Base-by-base conservation (phyloP, 306 rosid species). In the Vigna hirtella region DNA sequence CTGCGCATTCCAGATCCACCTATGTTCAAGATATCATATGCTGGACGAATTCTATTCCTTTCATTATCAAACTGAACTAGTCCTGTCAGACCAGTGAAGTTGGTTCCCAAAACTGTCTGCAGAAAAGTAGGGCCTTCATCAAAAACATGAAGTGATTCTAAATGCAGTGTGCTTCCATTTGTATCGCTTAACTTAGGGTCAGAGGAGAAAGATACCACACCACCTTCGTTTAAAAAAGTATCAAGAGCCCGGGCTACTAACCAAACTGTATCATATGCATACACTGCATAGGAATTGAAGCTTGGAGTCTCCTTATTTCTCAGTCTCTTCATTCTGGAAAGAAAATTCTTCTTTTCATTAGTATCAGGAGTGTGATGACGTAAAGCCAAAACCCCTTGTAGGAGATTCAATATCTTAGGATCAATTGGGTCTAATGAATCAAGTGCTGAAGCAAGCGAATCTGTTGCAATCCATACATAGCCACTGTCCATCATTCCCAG, bases 391-490 rank as follows among this genome's bases (percentile, higher is more conserved):
- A 93, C 96, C 13, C 99, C 99, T 84, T 93, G 98, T 56, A 95
- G 52, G 45, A 87, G 87, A 79, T 77, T 86, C 88, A 90, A 72
- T 16, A 47, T 82, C 45, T 84, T 77, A 3, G 88, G 73, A 61
- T 77, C 83, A 70, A 85, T 81, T 14, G 73, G 47, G 30, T 80
- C 88, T 15, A 59, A 40, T 14, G 99, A 88, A 90, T 95, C 99
- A 22, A 93, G 82, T 55, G 40, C 53, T 24, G 98, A 85, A 86
- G 98, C 93, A 85, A 95, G 98, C 96, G 97, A 91, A 83, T 93
- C 97, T 36, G 98, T 93, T 56, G 96, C 94, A 74, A 95, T 93
- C 99, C 99, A 95, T 13, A 93, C 98, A 70, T 91, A 95, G 70
- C 90, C 92, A 43, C 48, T 57, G 26, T 51, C 48, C 91, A 84